Base-by-base conservation (phyloP, 805 yeast genomes). In the Metschnikowia drakensbergensis region DNA sequence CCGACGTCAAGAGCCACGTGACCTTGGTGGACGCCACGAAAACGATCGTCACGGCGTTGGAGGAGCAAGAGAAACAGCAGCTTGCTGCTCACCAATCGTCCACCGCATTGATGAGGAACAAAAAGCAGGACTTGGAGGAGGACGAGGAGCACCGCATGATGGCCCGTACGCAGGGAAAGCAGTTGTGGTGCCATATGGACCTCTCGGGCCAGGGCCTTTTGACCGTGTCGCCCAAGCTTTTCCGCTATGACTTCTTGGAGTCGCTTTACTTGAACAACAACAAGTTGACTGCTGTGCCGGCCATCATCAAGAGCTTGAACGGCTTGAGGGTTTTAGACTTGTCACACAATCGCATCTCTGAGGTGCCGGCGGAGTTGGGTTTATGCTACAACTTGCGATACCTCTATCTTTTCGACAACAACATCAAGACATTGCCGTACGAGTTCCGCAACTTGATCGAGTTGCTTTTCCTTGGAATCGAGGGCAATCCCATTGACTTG, bases 171-270 rank as follows among this genome's bases (percentile, higher is more conserved):
- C 74, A 76, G 61, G 82, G 86, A 33, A 84, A 83, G 51, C 97
- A 91, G 69, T 77, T 87, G 62, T 94, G 99, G 99, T 86, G 95
- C 46, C 92, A 91, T 5, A 72, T 94, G 55, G 99, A 94, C 69
- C 73, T 92, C 55, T 83, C 95, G 54, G 97, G 97, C 51, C 96
- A 94, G 66, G 88, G 92, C 31, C 74, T 94, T 45, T 72, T 81
- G 53, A 77, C 80, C 49, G 56, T 92, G 29, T 80, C 88, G n/a
- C 80, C 85, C 22, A 82, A 83, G 58, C 67, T 94, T 40, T 89
- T 89, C 74, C 80, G 82, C 40, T 94, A 90, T 66, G 78, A 79
- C 51, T 94, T 94, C 59, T 76, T 94, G 59, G 94, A 92, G 62
- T 84, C 92, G 52, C 73, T 94, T 47, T 94, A 87, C 65, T 71